Evolutionary conservation across 495 filamentous ascomycete species (phyloP), one percentile per base, ranked within the genome.

Genomic region (Neurospora hispaniola): DNA sequence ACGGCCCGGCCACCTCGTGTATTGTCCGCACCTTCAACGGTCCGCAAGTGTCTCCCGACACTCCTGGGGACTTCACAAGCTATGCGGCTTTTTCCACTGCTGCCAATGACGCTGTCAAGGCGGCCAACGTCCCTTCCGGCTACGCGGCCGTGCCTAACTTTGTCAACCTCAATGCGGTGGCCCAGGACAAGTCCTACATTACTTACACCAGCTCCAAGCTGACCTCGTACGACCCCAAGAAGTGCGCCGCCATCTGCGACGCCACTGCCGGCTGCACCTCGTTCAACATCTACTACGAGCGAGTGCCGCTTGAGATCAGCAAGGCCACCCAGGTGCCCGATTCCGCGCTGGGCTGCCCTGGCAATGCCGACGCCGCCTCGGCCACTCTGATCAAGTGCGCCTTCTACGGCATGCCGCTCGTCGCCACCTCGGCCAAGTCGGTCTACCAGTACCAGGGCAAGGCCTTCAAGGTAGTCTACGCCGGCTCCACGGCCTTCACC

Each of bases 321-420:
- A 20, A 68, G 43, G 12, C 11, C 18, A 76, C 71, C 31, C 75
- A 73, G 71, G 48, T 69, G 16, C 71, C 75, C 20, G 71, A 76
- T 43, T 38, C 74, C 70, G 48, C 69, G 5, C 14, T 72, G 20
- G 69, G 69, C 70, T 76, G 79, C 48, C 79, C 80, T 3, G 79
- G 74, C 71, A 85, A 83, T 78, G 76, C 76, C 46, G 81, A 87
- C 71, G 86, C 87, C 0, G 62, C 84, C 16, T 82, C 82, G 18
- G 80, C 82, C 42, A 87, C 85, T 48, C 84, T 84, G 73, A 86
- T 85, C 80, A 87, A 87, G 79, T 89, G 87, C 75, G 81, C 82
- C 27, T 84, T 85, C 73, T 88, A 84, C 83, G 84, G 84, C 54
- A 79, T 76, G 18, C 71, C 74, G 27, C 72, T 86, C 41, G 59